Percentiles rank a stretch among this genome's conserved stretches.
These are phyloP conservation scores for Amaranthus hypochondriacus DNA, from an alignment of 148 eudicot species.

Conservation along the genomic window DNA sequence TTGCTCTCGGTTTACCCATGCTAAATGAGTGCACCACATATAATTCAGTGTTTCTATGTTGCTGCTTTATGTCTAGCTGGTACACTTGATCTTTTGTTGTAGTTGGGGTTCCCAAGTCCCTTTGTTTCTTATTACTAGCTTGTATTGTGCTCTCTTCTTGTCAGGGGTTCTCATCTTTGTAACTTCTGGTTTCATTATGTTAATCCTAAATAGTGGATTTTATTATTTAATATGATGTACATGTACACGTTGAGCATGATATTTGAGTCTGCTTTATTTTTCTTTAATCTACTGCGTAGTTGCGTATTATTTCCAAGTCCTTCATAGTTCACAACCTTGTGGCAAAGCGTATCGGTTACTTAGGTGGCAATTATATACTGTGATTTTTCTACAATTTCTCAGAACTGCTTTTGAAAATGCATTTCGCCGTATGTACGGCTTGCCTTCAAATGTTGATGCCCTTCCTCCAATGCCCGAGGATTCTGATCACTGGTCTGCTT, in stretches of 20 bases:
- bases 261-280: background rate
- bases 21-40: background rate
- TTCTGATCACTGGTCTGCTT: slow-evolving; percentile 85
- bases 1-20: background rate
- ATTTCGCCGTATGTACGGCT: slow-evolving; percentile 82
- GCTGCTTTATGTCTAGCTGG: background rate
- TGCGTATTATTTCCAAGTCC: background rate
- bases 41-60: background rate
- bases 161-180: background rate
- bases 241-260: background rate
- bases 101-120: background rate
- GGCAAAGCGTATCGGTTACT: background rate
- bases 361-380: background rate
- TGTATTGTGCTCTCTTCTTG: background rate
- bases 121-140: background rate
- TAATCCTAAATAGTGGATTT: background rate
- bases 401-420: slow-evolving; percentile 82
- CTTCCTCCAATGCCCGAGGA: slow-evolving; percentile 99
- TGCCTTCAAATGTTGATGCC: slow-evolving; percentile 68
- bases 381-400: slow-evolving; percentile 16
- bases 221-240: background rate
- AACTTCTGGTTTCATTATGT: background rate
- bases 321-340: background rate
- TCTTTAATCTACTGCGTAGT: no score
- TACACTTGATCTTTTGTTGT: background rate